Base-by-base conservation (phyloP, 768 basidiomycete species). In the Hortiboletus campestris region DNA sequence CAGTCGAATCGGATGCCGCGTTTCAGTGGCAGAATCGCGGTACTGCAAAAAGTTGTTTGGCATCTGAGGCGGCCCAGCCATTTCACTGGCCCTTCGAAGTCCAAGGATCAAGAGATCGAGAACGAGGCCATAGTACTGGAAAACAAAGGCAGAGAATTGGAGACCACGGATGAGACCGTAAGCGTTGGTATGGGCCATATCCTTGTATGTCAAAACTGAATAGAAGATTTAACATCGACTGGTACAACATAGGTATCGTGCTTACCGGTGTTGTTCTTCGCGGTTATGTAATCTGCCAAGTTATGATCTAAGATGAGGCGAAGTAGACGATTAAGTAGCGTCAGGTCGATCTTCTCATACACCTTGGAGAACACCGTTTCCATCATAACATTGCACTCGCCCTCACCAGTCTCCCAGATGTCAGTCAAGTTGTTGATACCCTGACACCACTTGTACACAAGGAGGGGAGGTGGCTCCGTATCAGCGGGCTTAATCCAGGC, bases 391-490 rank as follows among this genome's bases (percentile, higher is more conserved):
- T 93, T 90, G 74, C 94, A 98, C 76, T 98, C 96, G 59, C 97
- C 97, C 65, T 99, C 95, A 56, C 86, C 84, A 1, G 95, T 98
- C 75, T 98, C 97, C 97, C 97, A 99, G 39, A 99, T 86, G 56
- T 99, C 96, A 3, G 91, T 94, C 70, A 98, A 72, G 72, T 99
- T 99, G 76, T 98, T 98, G 80, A 98, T 95, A 40, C 97, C 97
- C 75, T 98, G 96, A 67, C 94, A 96, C 96, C 96, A 98, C 81
- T 98, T 98, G 78, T 98, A 98, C 32, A 98, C 95, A 32, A 98
- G 84, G 16, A 98, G 82, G 3, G 96, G 96, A 0, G 96, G 94
- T 3, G 96, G 96, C 67, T 98, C 96, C 0, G 93, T 95, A 65
- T 98, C 94, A 47, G 93, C 90, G 25, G 97, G 97, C 76, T 98